Percentiles rank a stretch among this genome's conserved stretches.
phyloP scores from a whole-genome alignment of 305 asterid genomes.

The Fraxinus latifolia region DNA sequence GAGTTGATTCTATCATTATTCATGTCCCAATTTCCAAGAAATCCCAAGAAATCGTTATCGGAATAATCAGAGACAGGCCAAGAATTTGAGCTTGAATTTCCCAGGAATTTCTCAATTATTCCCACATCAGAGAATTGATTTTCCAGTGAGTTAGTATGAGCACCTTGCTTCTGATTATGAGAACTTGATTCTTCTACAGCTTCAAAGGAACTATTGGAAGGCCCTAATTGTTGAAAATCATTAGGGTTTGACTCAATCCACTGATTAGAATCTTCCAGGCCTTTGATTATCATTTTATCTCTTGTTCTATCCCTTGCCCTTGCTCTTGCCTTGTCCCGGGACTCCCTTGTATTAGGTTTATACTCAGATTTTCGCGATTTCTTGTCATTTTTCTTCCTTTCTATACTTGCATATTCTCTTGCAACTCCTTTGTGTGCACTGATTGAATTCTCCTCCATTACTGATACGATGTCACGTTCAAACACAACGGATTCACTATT shows the following conservation, averaged over 20 bases:
- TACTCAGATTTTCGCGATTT: background rate
- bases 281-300: slow-evolving; percentile 41
- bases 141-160: slow-evolving; percentile 11
- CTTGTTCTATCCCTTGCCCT: slow-evolving; percentile 47
- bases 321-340: slow-evolving; percentile 55
- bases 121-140: slow-evolving; percentile 41
- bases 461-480: slow-evolving; percentile 10
- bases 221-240: slow-evolving; percentile 27
- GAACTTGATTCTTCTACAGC: slow-evolving; percentile 16
- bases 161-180: slow-evolving; percentile 19
- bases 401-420: background rate
- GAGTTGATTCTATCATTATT: background rate
- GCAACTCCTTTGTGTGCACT: slow-evolving; percentile 4
- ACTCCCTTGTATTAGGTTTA: slow-evolving; percentile 25
- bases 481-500: slow-evolving; percentile 1
- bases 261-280: slow-evolving; percentile 13
- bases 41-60: slow-evolving; percentile 15
- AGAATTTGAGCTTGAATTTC: slow-evolving; percentile 11
- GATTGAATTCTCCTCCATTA: slow-evolving; percentile 15
- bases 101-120: slow-evolving; percentile 34
- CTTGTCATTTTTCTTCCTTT: background rate
- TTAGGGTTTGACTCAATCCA: slow-evolving; percentile 37
- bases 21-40: slow-evolving; percentile 27
- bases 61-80: slow-evolving; percentile 24
- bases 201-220: slow-evolving; percentile 1